Evolutionary conservation across 73 alveolate species (phyloP).

Genomic region (Paraurostyla sp.): DNA sequence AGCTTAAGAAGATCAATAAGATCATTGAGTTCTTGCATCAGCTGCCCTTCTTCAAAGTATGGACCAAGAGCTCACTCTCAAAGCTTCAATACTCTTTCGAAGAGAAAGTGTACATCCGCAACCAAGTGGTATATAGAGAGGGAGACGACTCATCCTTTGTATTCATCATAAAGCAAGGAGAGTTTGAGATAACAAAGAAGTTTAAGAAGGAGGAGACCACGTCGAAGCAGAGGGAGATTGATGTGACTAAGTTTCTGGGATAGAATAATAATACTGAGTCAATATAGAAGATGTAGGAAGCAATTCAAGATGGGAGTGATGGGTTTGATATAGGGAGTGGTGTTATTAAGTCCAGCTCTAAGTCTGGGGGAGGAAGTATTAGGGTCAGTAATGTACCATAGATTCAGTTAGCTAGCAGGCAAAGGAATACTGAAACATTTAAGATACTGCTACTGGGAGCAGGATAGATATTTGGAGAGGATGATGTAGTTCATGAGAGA

Average conservation of each 20-base stretch:
- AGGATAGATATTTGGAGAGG: conserved; percentile 69
- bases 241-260: conserved; percentile 24
- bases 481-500: conserved; percentile 59
- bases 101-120: conserved; percentile 36
- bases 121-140: conserved; percentile 40
- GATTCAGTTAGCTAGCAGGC: conserved; percentile 18
- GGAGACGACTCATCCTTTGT: conserved; percentile 51
- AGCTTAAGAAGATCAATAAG: conserved; percentile 29
- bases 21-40: conserved; percentile 37
- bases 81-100: conserved; percentile 49
- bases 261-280: not conserved
- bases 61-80: conserved; percentile 41
- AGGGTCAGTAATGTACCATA: too few species aligned
- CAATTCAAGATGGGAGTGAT: not conserved
- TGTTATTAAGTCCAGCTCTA: not conserved
- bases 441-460: conserved; percentile 44
- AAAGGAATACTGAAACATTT: conserved; percentile 24
- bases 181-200: conserved; percentile 55
- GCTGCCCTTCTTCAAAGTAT: conserved; percentile 52
- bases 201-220: not conserved
- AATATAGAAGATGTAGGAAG: not conserved
- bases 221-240: conserved; percentile 23
- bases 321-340: not conserved
- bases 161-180: conserved; percentile 62
- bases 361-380: too few species aligned